Evolutionary conservation across 345 rosid species (phyloP).

Genomic region (Barbarea vulgaris): DNA sequence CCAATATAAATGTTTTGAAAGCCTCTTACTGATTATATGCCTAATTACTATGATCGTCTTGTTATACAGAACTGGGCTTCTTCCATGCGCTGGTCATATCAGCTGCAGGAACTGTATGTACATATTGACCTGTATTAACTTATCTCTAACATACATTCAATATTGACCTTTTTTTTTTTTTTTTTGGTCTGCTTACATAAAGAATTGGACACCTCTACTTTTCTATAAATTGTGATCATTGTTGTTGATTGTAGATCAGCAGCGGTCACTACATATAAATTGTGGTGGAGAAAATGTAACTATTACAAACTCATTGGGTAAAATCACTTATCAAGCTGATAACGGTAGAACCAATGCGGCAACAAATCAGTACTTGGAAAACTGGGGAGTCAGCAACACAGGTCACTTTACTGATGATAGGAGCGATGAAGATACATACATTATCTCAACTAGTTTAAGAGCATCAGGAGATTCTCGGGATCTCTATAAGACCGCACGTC

Average conservation of each 20-base stretch:
- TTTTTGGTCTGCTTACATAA: too few species aligned
- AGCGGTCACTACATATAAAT: constrained; percentile 34
- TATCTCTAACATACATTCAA: neutral
- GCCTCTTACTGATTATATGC: neutral
- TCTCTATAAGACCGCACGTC: constrained; percentile 54
- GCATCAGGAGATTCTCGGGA: constrained; percentile 17
- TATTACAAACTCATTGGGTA: neutral
- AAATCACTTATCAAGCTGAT: constrained; percentile 22
- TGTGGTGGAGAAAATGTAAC: constrained; percentile 34
- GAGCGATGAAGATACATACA: neutral
- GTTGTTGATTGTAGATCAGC: constrained; percentile 21
- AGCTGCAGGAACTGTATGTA: neutral
- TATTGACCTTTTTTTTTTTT: too few species aligned
- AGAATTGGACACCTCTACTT: too few species aligned
- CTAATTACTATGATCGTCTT: neutral
- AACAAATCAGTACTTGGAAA: neutral
- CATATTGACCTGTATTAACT: neutral
- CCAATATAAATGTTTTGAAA: neutral
- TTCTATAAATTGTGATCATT: neutral
- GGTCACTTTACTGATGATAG: constrained; percentile 5
- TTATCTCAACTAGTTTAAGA: neutral
- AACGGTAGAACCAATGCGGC: neutral
- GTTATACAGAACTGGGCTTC: constrained; percentile 21
- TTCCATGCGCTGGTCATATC: constrained; percentile 1
- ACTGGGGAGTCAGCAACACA: constrained; percentile 37